phyloP scores from a whole-genome alignment of 2,329 filamentous ascomycete species.

The Fonsecaea nubica region DNA sequence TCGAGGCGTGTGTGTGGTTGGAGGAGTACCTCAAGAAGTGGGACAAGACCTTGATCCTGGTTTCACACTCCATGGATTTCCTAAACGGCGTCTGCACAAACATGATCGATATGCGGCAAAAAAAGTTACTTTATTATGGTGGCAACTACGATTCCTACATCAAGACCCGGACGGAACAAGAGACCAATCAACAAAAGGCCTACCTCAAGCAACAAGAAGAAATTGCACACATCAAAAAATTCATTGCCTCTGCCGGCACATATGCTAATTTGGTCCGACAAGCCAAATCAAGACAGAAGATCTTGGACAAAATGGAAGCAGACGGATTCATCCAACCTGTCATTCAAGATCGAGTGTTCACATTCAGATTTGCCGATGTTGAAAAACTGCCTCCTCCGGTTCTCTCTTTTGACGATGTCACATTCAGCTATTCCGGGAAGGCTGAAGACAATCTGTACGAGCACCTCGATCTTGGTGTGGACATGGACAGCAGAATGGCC shows the following conservation, averaged over 20 bases:
- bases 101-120: conserved; percentile 98
- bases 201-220: conserved; percentile 99
- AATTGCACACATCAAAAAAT: conserved; percentile 99
- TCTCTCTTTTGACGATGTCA: conserved; percentile 93
- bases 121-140: conserved; percentile 93
- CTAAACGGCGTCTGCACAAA: conserved; percentile 96
- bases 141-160: conserved; percentile 99
- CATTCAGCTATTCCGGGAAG: conserved; percentile 95
- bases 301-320: conserved; percentile 99
- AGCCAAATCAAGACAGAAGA: conserved; percentile 99
- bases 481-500: conserved; percentile 98
- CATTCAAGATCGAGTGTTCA: conserved; percentile 83
- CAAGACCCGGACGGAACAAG: conserved; percentile 93
- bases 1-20: conserved; percentile 99
- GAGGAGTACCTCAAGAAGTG: conserved; percentile 99
- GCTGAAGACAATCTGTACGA: conserved; percentile 91
- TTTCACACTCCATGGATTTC: conserved; percentile 99
- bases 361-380: conserved; percentile 97
- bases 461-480: conserved; percentile 95
- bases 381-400: conserved; percentile 99
- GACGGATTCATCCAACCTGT: conserved; percentile 98
- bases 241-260: conserved; percentile 98
- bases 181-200: conserved; percentile 98
- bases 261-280: conserved; percentile 99
- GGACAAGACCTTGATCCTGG: conserved; percentile 94